These are phyloP conservation scores for Thamnidium elegans DNA, from an alignment of 192 early-diverging fungal species.

Conservation along the genomic window DNA sequence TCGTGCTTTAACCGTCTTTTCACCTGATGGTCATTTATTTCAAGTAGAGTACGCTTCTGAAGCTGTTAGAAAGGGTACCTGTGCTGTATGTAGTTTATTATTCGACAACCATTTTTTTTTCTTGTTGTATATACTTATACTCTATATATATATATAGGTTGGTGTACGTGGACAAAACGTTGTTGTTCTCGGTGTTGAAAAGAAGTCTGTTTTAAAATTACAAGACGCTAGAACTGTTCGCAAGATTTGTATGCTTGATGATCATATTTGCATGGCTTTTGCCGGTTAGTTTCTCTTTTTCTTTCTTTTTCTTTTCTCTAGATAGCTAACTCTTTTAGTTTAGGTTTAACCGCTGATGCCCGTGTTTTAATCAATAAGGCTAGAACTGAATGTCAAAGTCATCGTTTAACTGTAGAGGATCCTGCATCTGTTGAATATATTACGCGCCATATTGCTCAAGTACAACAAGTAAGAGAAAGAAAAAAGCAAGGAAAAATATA, in stretches of 20 bases:
- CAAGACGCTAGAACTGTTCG: slow-evolving; percentile 96
- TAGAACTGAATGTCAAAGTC: slow-evolving; percentile 95
- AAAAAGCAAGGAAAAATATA: background rate
- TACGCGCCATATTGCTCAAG: slow-evolving; percentile 91
- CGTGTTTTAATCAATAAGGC: slow-evolving; percentile 96
- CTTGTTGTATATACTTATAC: background rate
- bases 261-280: slow-evolving; percentile 95
- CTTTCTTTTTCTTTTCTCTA: too few relatives aligned
- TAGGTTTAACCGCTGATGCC: slow-evolving; percentile 92
- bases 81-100: slow-evolving; percentile 67
- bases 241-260: slow-evolving; percentile 95
- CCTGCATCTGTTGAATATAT: slow-evolving; percentile 97
- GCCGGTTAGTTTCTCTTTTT: slow-evolving; percentile 57
- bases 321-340: background rate
- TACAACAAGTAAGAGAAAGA: slow-evolving; percentile 76
- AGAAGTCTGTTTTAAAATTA: slow-evolving; percentile 91
- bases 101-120: background rate
- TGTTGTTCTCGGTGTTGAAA: slow-evolving; percentile 95
- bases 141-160: slow-evolving; percentile 62
- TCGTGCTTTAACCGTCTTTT: slow-evolving; percentile 94
- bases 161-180: slow-evolving; percentile 89
- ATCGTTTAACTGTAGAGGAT: slow-evolving; percentile 96
- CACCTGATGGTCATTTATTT: slow-evolving; percentile 97
- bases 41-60: slow-evolving; percentile 99
- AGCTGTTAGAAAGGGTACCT: slow-evolving; percentile 95